phyloP scores from a whole-genome alignment of 306 rosid species.

The Vigna trinervia region DNA sequence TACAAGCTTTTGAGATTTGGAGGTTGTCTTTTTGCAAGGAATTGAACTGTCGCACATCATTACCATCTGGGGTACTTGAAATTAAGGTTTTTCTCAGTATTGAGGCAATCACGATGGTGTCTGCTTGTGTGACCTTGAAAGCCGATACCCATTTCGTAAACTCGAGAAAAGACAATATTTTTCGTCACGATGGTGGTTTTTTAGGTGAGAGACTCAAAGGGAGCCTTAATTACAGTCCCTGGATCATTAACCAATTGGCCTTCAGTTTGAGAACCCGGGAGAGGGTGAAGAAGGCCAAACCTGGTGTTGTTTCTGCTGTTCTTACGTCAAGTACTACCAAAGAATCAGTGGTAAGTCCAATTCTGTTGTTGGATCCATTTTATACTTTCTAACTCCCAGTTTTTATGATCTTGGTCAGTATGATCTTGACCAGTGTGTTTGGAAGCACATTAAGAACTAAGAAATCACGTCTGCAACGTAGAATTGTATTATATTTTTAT shows the following conservation, averaged over 20 bases:
- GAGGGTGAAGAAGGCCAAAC: conserved; percentile 53
- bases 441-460: too few relatives aligned
- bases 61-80: conserved; percentile 6
- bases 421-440: too few relatives aligned
- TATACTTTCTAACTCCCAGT: background rate
- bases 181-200: conserved; percentile 57
- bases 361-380: conserved; percentile 26
- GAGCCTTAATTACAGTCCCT: conserved; percentile 49
- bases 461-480: too few relatives aligned
- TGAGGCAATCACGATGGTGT: conserved; percentile 59
- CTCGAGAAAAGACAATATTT: conserved; percentile 46
- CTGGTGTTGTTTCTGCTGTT: conserved; percentile 65
- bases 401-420: conserved; percentile 11
- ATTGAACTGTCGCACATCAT: conserved; percentile 41
- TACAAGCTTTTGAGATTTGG: conserved; percentile 47
- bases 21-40: conserved; percentile 32
- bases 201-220: conserved; percentile 67
- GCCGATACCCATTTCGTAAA: conserved; percentile 51
- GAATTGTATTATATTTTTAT: too few relatives aligned
- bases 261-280: conserved; percentile 53
- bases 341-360: conserved; percentile 64
- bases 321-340: conserved; percentile 62
- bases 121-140: conserved; percentile 59
- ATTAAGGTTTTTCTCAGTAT: background rate
- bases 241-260: conserved; percentile 46